Evolutionary conservation across 1,284 basidiomycete genomes (phyloP), one percentile per base, ranked within the genome.

Genomic region (Porogramme epimiltina): DNA sequence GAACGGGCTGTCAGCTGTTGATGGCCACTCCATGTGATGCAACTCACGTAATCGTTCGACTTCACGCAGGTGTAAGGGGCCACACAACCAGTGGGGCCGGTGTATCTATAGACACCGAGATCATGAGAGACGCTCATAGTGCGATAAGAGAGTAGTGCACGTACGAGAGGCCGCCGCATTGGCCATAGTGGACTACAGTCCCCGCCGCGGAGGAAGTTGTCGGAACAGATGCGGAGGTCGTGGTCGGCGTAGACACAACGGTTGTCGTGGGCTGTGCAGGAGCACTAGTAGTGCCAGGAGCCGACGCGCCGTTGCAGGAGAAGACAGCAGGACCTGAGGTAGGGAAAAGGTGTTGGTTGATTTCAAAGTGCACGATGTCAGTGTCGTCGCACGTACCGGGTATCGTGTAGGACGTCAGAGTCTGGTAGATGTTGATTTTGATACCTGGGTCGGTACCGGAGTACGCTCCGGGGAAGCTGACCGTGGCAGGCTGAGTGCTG

Each of bases 391-490:
- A 47, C 62, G 3, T 19, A 61, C 74, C 75, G 42, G 76, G 75
- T 36, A 78, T 66, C 1, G 69, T 73, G 66, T 78, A 78, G 43
- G 66, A 69, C 2, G 67, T 59, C 33, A 74, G 63, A 16, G 67
- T 62, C 53, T 71, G 64, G 63, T 78, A 79, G 56, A 79, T 73
- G 64, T 78, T 74, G 63, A 74, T 68, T 24, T 62, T 76, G 62
- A 78, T 73, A 26, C 76, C 76, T 13, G 76, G 74, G 62, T 76
- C 73, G 38, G 68, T 66, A 11, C 72, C 72, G 70, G 57, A 55
- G 65, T 79, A 78, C 2, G 75, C 75, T 42, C 79, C 78, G 4
- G 77, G 77, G 73, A 81, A 79, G 61, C 69, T 75, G 37, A 80
- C 77, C 11, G 76, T 78, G 9, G 75, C 69, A 4, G 78, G 78